phyloP scores from a whole-genome alignment of 2,329 filamentous ascomycete genomes.

The Xylariaceae sp. region DNA sequence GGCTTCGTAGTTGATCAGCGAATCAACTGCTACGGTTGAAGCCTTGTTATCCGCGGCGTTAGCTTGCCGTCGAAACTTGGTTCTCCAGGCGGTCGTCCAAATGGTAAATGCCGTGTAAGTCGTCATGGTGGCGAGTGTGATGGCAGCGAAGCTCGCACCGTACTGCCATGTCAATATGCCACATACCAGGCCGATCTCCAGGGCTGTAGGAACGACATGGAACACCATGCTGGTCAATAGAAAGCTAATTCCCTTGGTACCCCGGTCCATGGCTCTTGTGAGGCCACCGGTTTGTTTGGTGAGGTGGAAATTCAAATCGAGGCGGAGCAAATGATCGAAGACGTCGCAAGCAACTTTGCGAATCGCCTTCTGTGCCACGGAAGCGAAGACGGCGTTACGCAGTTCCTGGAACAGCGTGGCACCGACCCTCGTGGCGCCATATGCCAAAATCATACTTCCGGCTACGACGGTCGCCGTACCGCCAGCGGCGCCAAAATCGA shows the following conservation, averaged over 20 bases:
- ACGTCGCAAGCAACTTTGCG: conserved; percentile 85
- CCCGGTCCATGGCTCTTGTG: conserved; percentile 89
- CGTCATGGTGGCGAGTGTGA: conserved; percentile 86
- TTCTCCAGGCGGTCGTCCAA: conserved; percentile 91
- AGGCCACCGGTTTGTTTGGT: conserved; percentile 91
- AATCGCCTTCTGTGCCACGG: conserved; percentile 94
- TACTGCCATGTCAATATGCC: conserved; percentile 96
- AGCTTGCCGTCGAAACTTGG: conserved; percentile 89
- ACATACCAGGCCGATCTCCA: conserved; percentile 94
- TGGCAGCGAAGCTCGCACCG: conserved; percentile 81
- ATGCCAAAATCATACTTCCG: conserved; percentile 88
- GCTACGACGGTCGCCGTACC: conserved; percentile 85
- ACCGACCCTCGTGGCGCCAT: conserved; percentile 82
- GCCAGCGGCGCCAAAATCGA: conserved; percentile 81
- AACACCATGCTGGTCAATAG: conserved; percentile 97
- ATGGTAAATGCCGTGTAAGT: conserved; percentile 97
- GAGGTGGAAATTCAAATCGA: conserved; percentile 92
- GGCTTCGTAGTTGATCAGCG: conserved; percentile 96
- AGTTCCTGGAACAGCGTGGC: conserved; percentile 88
- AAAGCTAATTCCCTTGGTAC: conserved; percentile 98
- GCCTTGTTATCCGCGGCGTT: conserved; percentile 96
- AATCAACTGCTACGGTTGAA: conserved; percentile 92
- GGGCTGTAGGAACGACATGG: conserved; percentile 84
- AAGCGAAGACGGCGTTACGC: conserved; percentile 93
- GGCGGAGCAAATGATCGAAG: conserved; percentile 78